Evolutionary conservation across 2,329 filamentous ascomycete species (phyloP).

Genomic region (Fusarium heterosporum): DNA sequence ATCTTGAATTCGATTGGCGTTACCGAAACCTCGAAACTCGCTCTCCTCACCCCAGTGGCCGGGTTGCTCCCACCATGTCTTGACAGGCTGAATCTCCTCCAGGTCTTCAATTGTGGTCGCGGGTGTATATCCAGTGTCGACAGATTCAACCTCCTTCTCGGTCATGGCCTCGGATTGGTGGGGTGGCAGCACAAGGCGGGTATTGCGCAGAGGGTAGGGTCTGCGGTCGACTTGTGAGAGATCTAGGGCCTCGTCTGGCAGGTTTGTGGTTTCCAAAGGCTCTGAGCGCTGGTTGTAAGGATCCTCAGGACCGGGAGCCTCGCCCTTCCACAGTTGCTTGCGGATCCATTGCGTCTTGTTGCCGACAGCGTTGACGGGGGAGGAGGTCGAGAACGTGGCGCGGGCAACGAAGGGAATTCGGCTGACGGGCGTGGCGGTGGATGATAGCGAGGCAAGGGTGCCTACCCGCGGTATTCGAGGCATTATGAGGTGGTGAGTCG

Average conservation of each 20-base stretch:
- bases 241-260: slow-evolving; percentile 50
- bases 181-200: slow-evolving; percentile 52
- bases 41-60: slow-evolving; percentile 63
- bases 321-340: slow-evolving; percentile 55
- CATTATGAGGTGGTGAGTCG: slow-evolving; percentile 49
- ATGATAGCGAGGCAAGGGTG: slow-evolving; percentile 50
- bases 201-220: slow-evolving; percentile 45
- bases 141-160: slow-evolving; percentile 49
- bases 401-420: slow-evolving; percentile 46
- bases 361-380: slow-evolving; percentile 42
- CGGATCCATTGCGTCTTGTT: slow-evolving; percentile 55
- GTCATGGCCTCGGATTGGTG: slow-evolving; percentile 50
- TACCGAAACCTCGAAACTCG: slow-evolving; percentile 59
- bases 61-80: slow-evolving; percentile 66
- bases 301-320: slow-evolving; percentile 54
- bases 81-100: slow-evolving; percentile 60
- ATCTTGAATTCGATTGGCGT: slow-evolving; percentile 56
- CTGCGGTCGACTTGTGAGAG: slow-evolving; percentile 37
- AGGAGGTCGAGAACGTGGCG: slow-evolving; percentile 52
- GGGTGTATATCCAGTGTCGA: slow-evolving; percentile 58
- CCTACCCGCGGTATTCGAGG: slow-evolving; percentile 57
- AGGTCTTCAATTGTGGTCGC: slow-evolving; percentile 60
- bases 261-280: slow-evolving; percentile 45
- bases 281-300: slow-evolving; percentile 53
- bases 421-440: slow-evolving; percentile 42